Evolutionary conservation across 2,329 filamentous ascomycete genomes (phyloP), one percentile per base, ranked within the genome.

Genomic region (Penicillium sp.): DNA sequence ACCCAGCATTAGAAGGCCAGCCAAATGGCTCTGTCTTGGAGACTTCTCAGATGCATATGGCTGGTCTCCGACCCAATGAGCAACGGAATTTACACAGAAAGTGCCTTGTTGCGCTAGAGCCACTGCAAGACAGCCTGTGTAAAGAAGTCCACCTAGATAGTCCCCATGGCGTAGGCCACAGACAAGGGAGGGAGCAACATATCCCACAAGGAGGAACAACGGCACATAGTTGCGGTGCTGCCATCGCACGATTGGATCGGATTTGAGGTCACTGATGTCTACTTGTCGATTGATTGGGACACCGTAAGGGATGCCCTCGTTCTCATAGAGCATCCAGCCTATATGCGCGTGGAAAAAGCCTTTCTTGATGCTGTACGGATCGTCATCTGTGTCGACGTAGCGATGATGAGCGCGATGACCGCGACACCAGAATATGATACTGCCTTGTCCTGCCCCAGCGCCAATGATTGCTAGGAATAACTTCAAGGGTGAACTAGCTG

Each of bases 1-100:
- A 44, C 91, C 91, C 23, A 95, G 87, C 33, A 90, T 93, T 63
- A 92, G 85, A 26, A 93, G 78, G 43, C 90, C 90, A 31, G 91
- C 93, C 75, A 93, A 84, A 71, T 92, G 83, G 76, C 93, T 89
- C 68, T 95, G 90, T 70, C 91, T 87, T 59, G 91, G 90, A 57
- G 88, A 91, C 83, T 93, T 92, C 76, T 89, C 88, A 81, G 93
- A 90, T 68, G 93, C 90, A 72, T 93, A 95, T 57, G 91, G 91
- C 79, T 93, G 91, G 68, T 93, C 90, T 57, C 91, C 91, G 67
- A 93, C 85, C 88, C 89, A 93, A 78, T 95, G 91, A 62, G 90
- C 91, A 56, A 95, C 80, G 21, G 89, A 92, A 82, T 95, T 95
- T 81, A 95, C 89, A 72, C 90, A 93, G 83, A 95, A 95, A 61